These are phyloP conservation scores for Ophiocordyceps camponoti-floridani DNA, from an alignment of 2,329 filamentous ascomycete species.

Conservation along the genomic window DNA sequence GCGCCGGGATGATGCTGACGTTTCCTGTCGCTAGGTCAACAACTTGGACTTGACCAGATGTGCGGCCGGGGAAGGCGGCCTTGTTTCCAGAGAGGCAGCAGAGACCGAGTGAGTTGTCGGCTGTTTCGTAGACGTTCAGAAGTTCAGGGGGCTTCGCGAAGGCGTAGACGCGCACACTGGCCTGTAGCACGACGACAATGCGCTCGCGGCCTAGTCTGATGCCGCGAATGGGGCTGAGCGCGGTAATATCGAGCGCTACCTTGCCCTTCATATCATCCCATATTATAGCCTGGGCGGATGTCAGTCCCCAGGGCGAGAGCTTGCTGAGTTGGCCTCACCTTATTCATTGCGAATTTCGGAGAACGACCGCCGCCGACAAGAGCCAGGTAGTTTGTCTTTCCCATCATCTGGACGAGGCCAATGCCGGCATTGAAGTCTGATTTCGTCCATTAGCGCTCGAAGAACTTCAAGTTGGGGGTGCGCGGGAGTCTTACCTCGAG, in stretches of 20 bases:
- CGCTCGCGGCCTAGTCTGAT: constrained; percentile 60
- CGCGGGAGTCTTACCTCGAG: constrained; percentile 17
- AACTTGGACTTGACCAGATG: constrained; percentile 73
- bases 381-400: constrained; percentile 70
- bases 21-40: constrained; percentile 62
- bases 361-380: constrained; percentile 75
- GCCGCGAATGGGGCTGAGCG: constrained; percentile 63
- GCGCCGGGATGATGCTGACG: constrained; percentile 86
- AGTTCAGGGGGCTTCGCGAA: constrained; percentile 58
- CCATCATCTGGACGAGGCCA: constrained; percentile 71
- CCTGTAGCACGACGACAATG: constrained; percentile 65
- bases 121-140: constrained; percentile 64
- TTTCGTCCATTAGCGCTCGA: not conserved
- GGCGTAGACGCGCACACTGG: constrained; percentile 65
- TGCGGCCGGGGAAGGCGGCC: constrained; percentile 75
- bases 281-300: constrained; percentile 45
- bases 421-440: constrained; percentile 67
- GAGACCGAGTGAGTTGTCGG: constrained; percentile 66
- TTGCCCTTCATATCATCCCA: constrained; percentile 79
- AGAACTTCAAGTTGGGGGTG: not conserved
- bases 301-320: no score
- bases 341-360: constrained; percentile 76
- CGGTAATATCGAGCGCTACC: constrained; percentile 57
- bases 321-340: constrained; percentile 26
- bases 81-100: constrained; percentile 58